These are phyloP conservation scores for Hypoxylon perforatum DNA, from an alignment of 495 filamentous ascomycete species.

Conservation along the genomic window DNA sequence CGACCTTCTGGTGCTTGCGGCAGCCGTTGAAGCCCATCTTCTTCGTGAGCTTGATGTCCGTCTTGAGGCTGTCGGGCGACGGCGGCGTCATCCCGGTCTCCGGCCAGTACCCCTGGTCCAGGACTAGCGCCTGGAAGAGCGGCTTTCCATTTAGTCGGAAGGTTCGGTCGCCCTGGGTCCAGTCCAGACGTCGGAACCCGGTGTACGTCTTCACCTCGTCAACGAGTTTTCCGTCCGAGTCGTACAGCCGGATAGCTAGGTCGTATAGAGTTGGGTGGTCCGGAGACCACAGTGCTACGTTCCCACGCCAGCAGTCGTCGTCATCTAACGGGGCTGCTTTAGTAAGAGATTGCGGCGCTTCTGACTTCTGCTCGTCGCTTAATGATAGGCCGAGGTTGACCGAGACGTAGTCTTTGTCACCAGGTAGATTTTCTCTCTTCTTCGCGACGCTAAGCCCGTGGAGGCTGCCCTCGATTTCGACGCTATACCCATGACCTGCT, in stretches of 20 bases:
- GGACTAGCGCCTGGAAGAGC: slow-evolving; percentile 65
- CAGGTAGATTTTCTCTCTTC: slow-evolving; percentile 42
- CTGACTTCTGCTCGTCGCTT: slow-evolving; percentile 48
- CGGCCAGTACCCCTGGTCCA: slow-evolving; percentile 73
- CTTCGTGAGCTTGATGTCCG: slow-evolving; percentile 66
- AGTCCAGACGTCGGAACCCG: slow-evolving; percentile 68
- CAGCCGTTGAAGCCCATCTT: slow-evolving; percentile 68
- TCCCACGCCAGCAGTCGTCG: slow-evolving; percentile 41
- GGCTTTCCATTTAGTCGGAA: slow-evolving; percentile 68
- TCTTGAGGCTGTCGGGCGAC: slow-evolving; percentile 62
- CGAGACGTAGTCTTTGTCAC: slow-evolving; percentile 51
- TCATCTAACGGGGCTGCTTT: slow-evolving; percentile 33
- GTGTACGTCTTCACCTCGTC: slow-evolving; percentile 67
- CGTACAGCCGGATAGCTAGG: slow-evolving; percentile 55
- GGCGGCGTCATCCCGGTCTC: slow-evolving; percentile 68
- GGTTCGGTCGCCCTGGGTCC: slow-evolving; percentile 60
- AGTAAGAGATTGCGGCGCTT: slow-evolving; percentile 32
- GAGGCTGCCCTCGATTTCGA: slow-evolving; percentile 48
- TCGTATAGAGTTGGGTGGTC: slow-evolving; percentile 67
- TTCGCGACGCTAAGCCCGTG: slow-evolving; percentile 46
- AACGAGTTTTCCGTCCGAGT: slow-evolving; percentile 49
- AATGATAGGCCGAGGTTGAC: slow-evolving; percentile 61
- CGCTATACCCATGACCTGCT: slow-evolving; percentile 43
- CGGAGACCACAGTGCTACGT: slow-evolving; percentile 63
- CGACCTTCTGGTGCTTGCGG: slow-evolving; percentile 65